Conservation (phyloP, 1,139 yeast species). For the Saccharomycopsis hybrid region DNA sequence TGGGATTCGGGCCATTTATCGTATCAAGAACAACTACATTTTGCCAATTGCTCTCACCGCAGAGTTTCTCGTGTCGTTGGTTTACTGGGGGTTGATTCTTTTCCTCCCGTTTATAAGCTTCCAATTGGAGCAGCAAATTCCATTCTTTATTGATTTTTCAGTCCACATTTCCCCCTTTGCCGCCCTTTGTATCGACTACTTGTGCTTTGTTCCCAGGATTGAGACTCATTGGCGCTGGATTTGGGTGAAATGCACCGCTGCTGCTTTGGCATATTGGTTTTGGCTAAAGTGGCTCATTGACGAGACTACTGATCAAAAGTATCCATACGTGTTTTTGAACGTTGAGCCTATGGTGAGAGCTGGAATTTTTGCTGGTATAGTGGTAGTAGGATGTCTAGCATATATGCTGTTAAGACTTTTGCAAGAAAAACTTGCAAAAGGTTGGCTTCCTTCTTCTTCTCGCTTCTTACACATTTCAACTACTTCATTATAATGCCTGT, state of each 20-base stretch:
- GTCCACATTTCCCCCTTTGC: conserved; percentile 11
- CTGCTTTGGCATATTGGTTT: conserved; percentile 9
- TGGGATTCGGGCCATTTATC: not conserved
- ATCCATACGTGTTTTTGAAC: conserved; percentile 17
- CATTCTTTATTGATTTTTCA: conserved; percentile 8
- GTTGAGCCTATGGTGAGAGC: conserved; percentile 13
- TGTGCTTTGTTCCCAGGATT: conserved; percentile 1
- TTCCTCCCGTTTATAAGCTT: conserved; percentile 1
- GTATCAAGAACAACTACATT: conserved; percentile 12
- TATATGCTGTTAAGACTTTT: not conserved
- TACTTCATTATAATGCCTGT: too few relatives aligned
- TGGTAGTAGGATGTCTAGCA: not conserved
- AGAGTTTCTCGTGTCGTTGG: conserved; percentile 14
- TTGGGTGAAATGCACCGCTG: not conserved
- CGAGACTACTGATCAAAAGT: conserved; percentile 5
- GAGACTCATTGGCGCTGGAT: not conserved
- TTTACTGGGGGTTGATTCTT: conserved; percentile 13
- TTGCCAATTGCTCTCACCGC: conserved; percentile 11
- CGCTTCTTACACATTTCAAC: too few relatives aligned
- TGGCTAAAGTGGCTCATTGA: conserved; percentile 12
- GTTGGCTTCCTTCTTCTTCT: too few relatives aligned
- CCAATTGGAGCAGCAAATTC: not conserved
- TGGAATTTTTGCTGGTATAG: conserved; percentile 5
- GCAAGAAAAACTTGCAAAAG: too few relatives aligned
- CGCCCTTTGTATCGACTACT: conserved; percentile 4